Base-by-base conservation (phyloP, 768 basidiomycete genomes). In the Russula earlei region DNA sequence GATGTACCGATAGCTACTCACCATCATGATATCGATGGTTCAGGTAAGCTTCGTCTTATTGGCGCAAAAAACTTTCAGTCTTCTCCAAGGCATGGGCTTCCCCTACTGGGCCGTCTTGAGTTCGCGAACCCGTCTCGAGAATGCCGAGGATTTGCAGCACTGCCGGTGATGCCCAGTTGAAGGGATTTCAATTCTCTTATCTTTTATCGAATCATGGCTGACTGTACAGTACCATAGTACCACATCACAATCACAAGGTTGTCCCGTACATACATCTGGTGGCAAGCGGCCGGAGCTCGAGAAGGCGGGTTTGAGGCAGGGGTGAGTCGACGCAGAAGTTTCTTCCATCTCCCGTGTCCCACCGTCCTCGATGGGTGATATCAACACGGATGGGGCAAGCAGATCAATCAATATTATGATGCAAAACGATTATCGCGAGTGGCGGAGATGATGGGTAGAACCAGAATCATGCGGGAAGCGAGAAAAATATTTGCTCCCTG, bases 1-100 rank as follows among this genome's bases (percentile, higher is more conserved):
- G 38, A 38, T 38, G 38, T 7, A 15, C 38, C n/a, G 17, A 38
- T 46, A 46, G 19, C 20, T 24, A n/a, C n/a, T 36, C 41, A 6
- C n/a, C 25, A 31, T 7, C 33, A 11, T n/a, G n/a, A 24, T 53
- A 53, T 53, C 52, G 52, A 53, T 53, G 52, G 27, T 12, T 47
- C 19, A 12, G 12, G 31, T 17, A 47, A 29, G 11, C 12, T 25
- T 19, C 9, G 27, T 41, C 8, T 10, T 12, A 0, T 8, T 12
- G 10, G 27, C 19, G 24, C 4, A 10, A 31, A 36, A 50, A 19
- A 27, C 14, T n/a, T 37, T n/a, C n/a, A 19, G 25, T 6, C 25
- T 44, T 29, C 43, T 27, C 12, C 36, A 33, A 12, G 31, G 3
- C 8, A 33, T 12, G 31, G 15, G 36, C 27, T 27, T 27, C 27